phyloP scores from a whole-genome alignment of 345 rosid species.

The Arabidopsis thaliana region TAIR10.1 NC_003076.8:24995001-24995500 shows the following conservation, averaged over 20 bases:
- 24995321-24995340: neutral
- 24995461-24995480: neutral
- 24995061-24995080: too few species aligned
- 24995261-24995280: slow-evolving; percentile 16
- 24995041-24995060: too few species aligned
- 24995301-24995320: neutral
- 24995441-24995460: neutral
- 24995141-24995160: neutral
- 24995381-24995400: neutral
- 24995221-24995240: slow-evolving; percentile 17
- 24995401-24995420: neutral
- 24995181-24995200: slow-evolving; percentile 28
- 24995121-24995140: neutral
- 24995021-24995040: too few species aligned
- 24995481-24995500: slow-evolving; percentile 22
- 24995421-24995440: neutral
- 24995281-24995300: neutral
- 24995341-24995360: too few species aligned
- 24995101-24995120: neutral
- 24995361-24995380: neutral
- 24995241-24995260: neutral
- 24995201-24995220: slow-evolving; percentile 7
- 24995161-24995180: slow-evolving; percentile 28
- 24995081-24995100: neutral
- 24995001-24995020: too few species aligned